Conservation (phyloP, 2,329 filamentous ascomycete genomes). For the Botryotinia convoluta region DNA sequence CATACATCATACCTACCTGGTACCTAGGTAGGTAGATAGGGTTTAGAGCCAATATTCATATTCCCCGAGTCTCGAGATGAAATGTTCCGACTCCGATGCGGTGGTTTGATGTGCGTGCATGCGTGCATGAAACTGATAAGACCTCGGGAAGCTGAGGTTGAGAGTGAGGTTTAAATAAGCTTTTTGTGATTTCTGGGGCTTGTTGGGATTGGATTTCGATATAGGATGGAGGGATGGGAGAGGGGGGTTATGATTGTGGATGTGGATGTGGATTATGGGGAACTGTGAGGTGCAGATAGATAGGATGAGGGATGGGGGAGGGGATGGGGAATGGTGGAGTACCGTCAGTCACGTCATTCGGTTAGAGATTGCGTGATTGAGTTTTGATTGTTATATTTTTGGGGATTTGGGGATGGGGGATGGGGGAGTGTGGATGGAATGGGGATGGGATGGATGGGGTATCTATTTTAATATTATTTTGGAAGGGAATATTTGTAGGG, state of each 20-base stretch:
- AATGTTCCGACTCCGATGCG: neutral
- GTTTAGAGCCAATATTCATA: neutral
- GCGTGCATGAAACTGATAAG: too few relatives aligned
- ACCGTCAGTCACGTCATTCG: neutral
- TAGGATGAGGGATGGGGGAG: too few relatives aligned
- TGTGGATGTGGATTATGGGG: neutral
- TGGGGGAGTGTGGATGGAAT: neutral
- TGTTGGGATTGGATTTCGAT: neutral
- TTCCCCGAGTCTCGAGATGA: neutral
- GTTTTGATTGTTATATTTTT: neutral
- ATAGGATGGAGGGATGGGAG: neutral
- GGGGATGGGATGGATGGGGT: neutral
- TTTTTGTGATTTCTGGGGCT: neutral
- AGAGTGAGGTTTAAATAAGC: neutral
- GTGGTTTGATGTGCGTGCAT: neutral
- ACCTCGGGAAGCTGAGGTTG: too few relatives aligned
- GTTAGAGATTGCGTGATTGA: neutral
- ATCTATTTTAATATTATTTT: neutral
- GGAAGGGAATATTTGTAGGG: neutral
- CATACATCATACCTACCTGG: neutral
- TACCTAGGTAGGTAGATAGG: neutral
- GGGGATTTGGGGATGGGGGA: neutral
- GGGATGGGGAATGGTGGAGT: neutral
- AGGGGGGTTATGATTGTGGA: too few relatives aligned
- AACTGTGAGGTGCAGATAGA: too few relatives aligned